Base-by-base conservation (phyloP, 1,284 basidiomycete genomes). In the Laetiporus sulphureus region DNA sequence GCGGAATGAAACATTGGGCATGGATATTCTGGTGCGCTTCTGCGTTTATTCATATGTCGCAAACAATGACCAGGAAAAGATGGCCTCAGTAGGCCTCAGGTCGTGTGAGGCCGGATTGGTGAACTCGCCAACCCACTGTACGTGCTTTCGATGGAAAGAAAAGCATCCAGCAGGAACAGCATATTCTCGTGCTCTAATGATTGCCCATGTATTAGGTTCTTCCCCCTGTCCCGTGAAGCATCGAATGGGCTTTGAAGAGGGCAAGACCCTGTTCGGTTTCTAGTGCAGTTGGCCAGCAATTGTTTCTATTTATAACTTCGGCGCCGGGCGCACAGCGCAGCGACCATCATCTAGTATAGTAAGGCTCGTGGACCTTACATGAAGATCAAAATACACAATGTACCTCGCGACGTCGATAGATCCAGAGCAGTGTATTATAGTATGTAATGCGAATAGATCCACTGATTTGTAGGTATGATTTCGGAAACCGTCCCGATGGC, bases 1-100 rank as follows among this genome's bases (percentile, higher is more conserved):
- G 55, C 21, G 52, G 54, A 4, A 42, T 42, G 40, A 57, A 57
- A 32, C 50, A 52, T 22, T 57, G 55, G 55, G 46, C 54, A 4
- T 57, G 55, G 55, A 40, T 56, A 2, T 56, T 54, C 40, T 56
- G 54, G 54, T 55, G 31, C 6, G 41, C 16, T 4, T 22, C 16
- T 15, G 18, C 23, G 16, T 6, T 18, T 5, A 12, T 20, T 11
- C 2, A 18, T 12, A 4, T 11, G 27, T 6, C n/a, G 4, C 15
- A n/a, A n/a, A n/a, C n/a, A n/a, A n/a, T n/a, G 13, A 15, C n/a
- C 22, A 18, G 18, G 21, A 31, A 35, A 29, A 13, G 24, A 23
- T 21, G 16, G 18, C n/a, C 20, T 18, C 30, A n/a, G 11, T 11
- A n/a, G n/a, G n/a, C n/a, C n/a, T 4, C 22, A 54, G 55, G 55